Base-by-base conservation (phyloP, 2,329 filamentous ascomycete genomes). In the Dothistroma pini region DNA sequence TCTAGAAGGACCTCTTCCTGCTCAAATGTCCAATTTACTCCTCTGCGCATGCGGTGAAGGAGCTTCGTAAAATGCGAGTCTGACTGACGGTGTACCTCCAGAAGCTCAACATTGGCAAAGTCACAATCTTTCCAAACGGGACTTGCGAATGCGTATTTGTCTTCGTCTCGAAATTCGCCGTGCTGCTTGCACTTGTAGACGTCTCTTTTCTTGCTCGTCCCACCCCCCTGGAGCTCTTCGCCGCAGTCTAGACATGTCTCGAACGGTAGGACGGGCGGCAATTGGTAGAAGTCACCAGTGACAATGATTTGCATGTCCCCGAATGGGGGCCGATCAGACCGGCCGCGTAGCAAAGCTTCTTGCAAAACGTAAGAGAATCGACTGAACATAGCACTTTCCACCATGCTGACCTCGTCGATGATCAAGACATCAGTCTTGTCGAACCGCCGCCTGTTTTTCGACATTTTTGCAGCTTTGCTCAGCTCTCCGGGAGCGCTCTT, bases 351-450 rank as follows among this genome's bases (percentile, higher is more conserved):
- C 6, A 58, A 57, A 1, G 72, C 73, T 38, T 65, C 70, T 61
- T 83, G 82, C 74, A 80, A 78, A 5, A 84, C 67, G 8, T 68
- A 70, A 58, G 83, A 81, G 12, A 84, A 71, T 12, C 84, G 78
- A 60, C 83, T 79, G 31, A 86, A 80, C 53, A 81, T 76, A 7
- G 79, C 69, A 57, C 81, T 84, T 54, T 86, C 83, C 0, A 88
- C 77, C 86, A 89, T 89, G 63, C 82, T 85, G 61, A 89, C 84
- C 71, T 89, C 86, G 65, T 89, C 86, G n/a, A 89, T 84, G 32
- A 89, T 79, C 1, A 89, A 75, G 0, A 86, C 81, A 55, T 87
- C 77, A 0, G 81, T 84, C 0, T 71, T 35, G 0, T 21, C 67
- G 2, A 85, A 71, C 0, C 80, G 75, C 1, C 75, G 69, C 29